Evolutionary conservation across 1,139 yeast species (phyloP), one percentile per base, ranked within the genome.

Genomic region (Yamadazyma songkhlaensis): DNA sequence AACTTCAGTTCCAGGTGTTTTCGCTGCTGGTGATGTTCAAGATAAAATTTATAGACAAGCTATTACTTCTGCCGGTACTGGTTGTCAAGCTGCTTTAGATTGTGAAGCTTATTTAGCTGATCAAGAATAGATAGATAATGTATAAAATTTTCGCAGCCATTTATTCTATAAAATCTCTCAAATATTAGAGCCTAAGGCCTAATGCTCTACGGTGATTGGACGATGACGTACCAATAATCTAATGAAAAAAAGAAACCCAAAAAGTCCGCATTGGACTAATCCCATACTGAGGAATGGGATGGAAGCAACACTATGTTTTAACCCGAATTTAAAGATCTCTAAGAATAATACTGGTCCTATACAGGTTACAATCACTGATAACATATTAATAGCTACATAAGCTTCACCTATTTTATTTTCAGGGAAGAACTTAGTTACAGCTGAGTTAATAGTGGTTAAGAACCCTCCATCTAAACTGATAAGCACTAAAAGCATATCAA

Each of bases 11-110:
- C 79, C 79, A 56, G 97, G 97, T 61, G 86, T 92, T 46, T 92
- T 84, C 54, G 99, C 99, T 45, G 98, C 98, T 44, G 98, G 99
- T 69, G 99, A 92, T 62, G 98, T 92, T 37, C 98, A 92, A 67
- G 99, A 92, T 64, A 84, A 88, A 67, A 79, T 79, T 60, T 92
- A 90, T 67, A 86, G 98, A 81, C 99, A 92, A 72, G 99, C 99
- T 42, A 88, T 92, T 60, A 92, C 99, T 36, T 89, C 97, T 59
- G 98, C 98, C 24, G 99, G 98, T 59, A 79, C 96, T 48, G 99
- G 99, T 47, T 92, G 98, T 76, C 92, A 90, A 97, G 99, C 99
- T 53, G 99, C 95, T 46, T 77, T 92, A 48, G 98, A 92, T 58
- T 88, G 94, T 56, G 97, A 89, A 71, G 83, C 79, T 64, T 85